Percentiles rank a stretch among this genome's conserved stretches.
Evolutionary conservation across 2,329 filamentous ascomycete species (phyloP).

Genomic region (Fusarium nurragi): DNA sequence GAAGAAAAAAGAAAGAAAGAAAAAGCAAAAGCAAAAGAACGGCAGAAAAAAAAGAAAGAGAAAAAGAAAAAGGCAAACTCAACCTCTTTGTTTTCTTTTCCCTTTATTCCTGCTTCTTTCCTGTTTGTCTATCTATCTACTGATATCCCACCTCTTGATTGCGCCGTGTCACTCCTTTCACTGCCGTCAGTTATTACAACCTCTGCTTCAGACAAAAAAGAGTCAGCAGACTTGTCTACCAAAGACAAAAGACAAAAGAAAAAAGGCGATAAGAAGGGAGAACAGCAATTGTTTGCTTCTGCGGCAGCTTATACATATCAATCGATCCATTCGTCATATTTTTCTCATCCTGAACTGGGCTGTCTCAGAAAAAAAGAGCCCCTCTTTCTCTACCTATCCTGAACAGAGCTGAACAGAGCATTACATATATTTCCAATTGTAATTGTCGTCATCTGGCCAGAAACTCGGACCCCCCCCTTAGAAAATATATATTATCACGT

Average conservation of each 20-base stretch:
- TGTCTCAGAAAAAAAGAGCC: conserved; percentile 32
- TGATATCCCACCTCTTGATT: not conserved
- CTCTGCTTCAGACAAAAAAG: not conserved
- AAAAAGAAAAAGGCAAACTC: conserved; percentile 9
- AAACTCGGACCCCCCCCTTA: conserved; percentile 13
- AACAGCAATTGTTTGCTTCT: conserved; percentile 35
- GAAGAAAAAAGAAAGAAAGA: not conserved
- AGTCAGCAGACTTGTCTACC: not conserved
- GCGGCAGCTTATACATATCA: conserved; percentile 6
- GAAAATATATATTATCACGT: not conserved
- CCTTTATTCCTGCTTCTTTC: conserved; percentile 8
- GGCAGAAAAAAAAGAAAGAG: not conserved
- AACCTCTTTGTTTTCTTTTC: conserved; percentile 6
- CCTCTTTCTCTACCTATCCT: conserved; percentile 6
- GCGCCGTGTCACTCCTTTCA: conserved; percentile 14
- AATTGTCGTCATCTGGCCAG: conserved; percentile 25
- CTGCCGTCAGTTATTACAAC: not conserved
- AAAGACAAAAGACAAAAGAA: not conserved
- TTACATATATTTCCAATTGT: not conserved
- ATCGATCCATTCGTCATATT: conserved; percentile 22
- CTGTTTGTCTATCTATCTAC: not conserved
- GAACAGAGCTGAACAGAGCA: not conserved
- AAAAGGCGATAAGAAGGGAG: conserved; percentile 13
- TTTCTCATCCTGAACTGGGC: conserved; percentile 19
- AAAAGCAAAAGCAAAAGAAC: conserved; percentile 4